Conservation (phyloP, 345 rosid genomes). For the Camelina neglecta region DNA sequence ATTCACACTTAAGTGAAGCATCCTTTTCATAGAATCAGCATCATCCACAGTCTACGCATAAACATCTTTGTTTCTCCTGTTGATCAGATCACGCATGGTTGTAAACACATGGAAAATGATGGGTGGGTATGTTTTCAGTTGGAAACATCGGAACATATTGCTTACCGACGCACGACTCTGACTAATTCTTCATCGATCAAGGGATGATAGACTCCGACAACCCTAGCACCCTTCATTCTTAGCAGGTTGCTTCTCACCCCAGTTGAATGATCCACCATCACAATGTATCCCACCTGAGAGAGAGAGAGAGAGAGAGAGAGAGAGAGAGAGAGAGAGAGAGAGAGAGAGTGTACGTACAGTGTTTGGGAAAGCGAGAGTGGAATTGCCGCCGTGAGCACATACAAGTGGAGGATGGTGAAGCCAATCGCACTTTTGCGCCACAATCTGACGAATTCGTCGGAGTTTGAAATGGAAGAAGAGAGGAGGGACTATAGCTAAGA, state of each 20-base stretch:
- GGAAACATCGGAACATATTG: not conserved
- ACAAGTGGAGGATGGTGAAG: conserved; percentile 84
- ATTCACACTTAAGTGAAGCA: conserved; percentile 68
- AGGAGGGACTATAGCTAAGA: conserved; percentile 79
- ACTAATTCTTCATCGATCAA: conserved; percentile 66
- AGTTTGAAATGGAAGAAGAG: conserved; percentile 85
- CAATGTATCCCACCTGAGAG: conserved; percentile 97
- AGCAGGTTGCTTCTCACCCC: conserved; percentile 62
- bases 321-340: no score
- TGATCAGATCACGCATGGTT: conserved; percentile 12
- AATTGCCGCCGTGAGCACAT: conserved; percentile 99
- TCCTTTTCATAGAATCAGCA: conserved; percentile 65
- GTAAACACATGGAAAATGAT: conserved; percentile 20
- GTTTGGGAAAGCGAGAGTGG: conserved; percentile 78
- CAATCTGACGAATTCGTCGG: conserved; percentile 68
- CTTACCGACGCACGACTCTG: conserved; percentile 67
- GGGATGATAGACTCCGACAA: conserved; percentile 83
- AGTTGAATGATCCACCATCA: conserved; percentile 73
- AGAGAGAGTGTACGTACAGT: conserved; percentile 56
- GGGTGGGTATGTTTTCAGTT: not conserved
- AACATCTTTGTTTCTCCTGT: conserved; percentile 76
- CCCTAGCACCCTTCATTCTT: conserved; percentile 77
- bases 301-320: no score
- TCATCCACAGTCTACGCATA: conserved; percentile 95
- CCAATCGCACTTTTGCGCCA: conserved; percentile 70